These are phyloP conservation scores for Gynandropsis gynandra DNA, from an alignment of 345 rosid species.

Conservation along the genomic window DNA sequence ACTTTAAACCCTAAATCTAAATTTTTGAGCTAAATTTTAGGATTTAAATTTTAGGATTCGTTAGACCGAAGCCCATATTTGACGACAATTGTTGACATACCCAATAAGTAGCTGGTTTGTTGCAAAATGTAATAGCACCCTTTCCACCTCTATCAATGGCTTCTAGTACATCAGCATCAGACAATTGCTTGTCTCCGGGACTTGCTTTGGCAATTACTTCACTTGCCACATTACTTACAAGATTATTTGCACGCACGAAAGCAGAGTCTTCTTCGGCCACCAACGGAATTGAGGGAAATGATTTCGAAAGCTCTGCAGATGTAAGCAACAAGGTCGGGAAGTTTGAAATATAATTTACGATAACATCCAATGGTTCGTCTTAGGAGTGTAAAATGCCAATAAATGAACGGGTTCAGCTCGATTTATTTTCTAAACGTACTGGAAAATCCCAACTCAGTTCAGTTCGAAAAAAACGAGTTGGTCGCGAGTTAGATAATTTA, in stretches of 20 bases:
- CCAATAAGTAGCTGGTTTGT: constrained; percentile 78
- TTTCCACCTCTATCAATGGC: constrained; percentile 88
- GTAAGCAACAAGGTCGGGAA: background rate
- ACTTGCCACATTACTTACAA: constrained; percentile 59
- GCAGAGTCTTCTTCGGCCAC: constrained; percentile 94
- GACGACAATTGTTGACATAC: constrained; percentile 31
- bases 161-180: constrained; percentile 54
- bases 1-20: background rate
- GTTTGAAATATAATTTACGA: too few relatives aligned
- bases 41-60: background rate
- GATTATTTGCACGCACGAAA: constrained; percentile 50
- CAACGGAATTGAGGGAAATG: constrained; percentile 78
- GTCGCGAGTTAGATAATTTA: too few relatives aligned
- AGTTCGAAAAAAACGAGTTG: too few relatives aligned
- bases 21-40: background rate
- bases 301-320: constrained; percentile 52
- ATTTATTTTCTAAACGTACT: too few relatives aligned
- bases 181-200: constrained; percentile 33
- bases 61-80: constrained; percentile 2
- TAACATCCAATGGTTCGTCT: too few relatives aligned
- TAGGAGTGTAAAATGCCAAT: too few relatives aligned
- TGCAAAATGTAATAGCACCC: constrained; percentile 44
- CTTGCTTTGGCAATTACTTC: constrained; percentile 42
- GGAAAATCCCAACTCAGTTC: too few relatives aligned
- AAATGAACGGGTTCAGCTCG: too few relatives aligned